These are phyloP conservation scores for Hamamelis virginiana DNA, from an alignment of 164 flowering plant genomes.

Conservation along the genomic window DNA sequence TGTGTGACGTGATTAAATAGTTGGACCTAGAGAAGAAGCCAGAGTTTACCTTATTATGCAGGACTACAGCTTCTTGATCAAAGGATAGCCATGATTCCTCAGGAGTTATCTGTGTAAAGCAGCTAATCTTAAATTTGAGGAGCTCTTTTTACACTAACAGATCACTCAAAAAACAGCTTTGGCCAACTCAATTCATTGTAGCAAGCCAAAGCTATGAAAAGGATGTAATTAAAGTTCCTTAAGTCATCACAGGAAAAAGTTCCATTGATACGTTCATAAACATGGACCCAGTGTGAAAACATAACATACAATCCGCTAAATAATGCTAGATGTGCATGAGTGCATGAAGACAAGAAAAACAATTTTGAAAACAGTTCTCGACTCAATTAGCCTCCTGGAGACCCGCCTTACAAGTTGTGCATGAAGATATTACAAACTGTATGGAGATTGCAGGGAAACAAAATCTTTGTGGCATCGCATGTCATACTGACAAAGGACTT, in stretches of 20 bases:
- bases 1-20: conserved; percentile 26
- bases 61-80: conserved; percentile 66
- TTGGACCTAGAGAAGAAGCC: conserved; percentile 7
- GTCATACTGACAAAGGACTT: no score
- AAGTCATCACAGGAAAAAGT: not conserved
- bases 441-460: not conserved
- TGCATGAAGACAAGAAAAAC: no score
- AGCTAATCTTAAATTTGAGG: not conserved
- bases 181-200: not conserved
- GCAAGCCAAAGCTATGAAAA: not conserved
- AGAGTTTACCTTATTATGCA: conserved; percentile 76
- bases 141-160: not conserved
- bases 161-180: no score
- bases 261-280: not conserved
- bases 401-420: not conserved
- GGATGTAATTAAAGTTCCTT: not conserved
- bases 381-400: not conserved
- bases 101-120: conserved; percentile 56
- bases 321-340: not conserved
- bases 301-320: not conserved
- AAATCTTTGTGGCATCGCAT: not conserved
- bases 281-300: not conserved
- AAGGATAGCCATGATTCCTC: conserved; percentile 92
- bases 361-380: not conserved
- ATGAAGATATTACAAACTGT: not conserved